phyloP scores from a whole-genome alignment of 441 rosid species.

The Biscutella laevigata region DNA sequence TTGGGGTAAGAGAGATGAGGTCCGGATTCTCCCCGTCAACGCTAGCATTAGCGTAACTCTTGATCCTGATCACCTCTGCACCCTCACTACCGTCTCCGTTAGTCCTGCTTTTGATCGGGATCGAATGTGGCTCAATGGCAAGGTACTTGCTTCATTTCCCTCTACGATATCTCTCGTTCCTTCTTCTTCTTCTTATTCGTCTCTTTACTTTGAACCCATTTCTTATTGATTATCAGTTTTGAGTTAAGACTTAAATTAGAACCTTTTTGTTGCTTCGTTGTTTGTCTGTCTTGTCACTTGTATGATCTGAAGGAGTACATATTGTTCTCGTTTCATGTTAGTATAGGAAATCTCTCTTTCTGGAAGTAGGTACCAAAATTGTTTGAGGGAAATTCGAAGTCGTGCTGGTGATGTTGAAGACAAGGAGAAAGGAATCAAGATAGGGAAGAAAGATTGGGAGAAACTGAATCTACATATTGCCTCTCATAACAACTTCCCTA shows the following conservation, averaged over 20 bases:
- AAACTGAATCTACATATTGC: slow-evolving; percentile 76
- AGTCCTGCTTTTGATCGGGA: slow-evolving; percentile 71
- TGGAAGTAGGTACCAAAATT: slow-evolving; percentile 77
- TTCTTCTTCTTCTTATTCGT: no score
- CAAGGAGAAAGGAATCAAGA: slow-evolving; percentile 67
- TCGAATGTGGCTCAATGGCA: slow-evolving; percentile 97
- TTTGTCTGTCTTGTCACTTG: no score
- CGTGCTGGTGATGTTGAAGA: slow-evolving; percentile 74
- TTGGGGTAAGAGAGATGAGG: slow-evolving; percentile 91
- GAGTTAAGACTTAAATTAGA: neutral
- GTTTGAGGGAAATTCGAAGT: slow-evolving; percentile 74
- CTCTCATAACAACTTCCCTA: slow-evolving; percentile 85
- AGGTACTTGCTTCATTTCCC: slow-evolving; percentile 34
- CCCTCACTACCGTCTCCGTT: slow-evolving; percentile 87
- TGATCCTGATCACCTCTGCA: slow-evolving; percentile 86
- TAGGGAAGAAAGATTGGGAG: slow-evolving; percentile 79
- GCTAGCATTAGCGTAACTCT: slow-evolving; percentile 92
- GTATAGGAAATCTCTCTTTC: slow-evolving; percentile 85
- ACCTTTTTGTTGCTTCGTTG: no score
- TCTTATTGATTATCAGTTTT: no score
- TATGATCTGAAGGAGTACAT: no score
- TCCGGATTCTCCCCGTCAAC: slow-evolving; percentile 72
- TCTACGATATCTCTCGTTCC: neutral
- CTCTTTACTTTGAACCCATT: no score
- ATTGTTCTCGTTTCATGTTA: slow-evolving; percentile 25